A percentile compares a stretch with the other conserved stretches of the same genome.
Evolutionary conservation across 352 stramenopile species (phyloP).

Genomic region (Pythium myriotylum): DNA sequence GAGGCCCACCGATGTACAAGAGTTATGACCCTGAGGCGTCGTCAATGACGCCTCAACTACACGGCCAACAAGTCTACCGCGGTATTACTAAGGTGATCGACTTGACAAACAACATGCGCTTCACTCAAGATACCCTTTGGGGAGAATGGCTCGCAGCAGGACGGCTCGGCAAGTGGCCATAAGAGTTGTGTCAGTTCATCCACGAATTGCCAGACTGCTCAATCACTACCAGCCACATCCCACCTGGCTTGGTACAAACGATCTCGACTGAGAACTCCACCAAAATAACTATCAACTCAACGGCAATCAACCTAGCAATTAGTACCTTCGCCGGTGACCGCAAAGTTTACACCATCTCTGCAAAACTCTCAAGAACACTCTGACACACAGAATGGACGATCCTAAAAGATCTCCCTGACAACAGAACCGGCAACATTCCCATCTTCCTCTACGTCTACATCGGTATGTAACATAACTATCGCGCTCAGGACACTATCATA

Average conservation of each 20-base stretch:
- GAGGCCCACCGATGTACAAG: constrained; percentile 13
- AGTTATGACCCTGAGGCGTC: neutral
- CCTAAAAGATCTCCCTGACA: no score
- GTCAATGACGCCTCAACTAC: neutral
- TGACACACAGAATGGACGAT: no score
- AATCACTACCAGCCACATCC: no score
- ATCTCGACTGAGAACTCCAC: constrained; percentile 10
- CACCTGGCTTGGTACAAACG: neutral
- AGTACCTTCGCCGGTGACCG: no score
- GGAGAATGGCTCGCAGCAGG: constrained; percentile 18
- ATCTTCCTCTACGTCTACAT: no score
- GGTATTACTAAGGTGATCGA: constrained; percentile 27
- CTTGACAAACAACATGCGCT: constrained; percentile 29
- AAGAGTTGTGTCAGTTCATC: constrained; percentile 4
- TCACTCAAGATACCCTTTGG: constrained; percentile 22
- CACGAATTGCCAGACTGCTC: neutral
- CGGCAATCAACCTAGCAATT: constrained; percentile 10
- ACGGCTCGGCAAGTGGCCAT: constrained; percentile 11
- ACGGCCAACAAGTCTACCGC: constrained; percentile 11
- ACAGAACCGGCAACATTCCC: no score
- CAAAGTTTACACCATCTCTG: no score
- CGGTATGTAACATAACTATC: no score
- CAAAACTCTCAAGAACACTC: no score
- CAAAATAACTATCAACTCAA: neutral
- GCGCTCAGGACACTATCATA: no score